Base-by-base conservation (phyloP, 2,329 filamentous ascomycete genomes). In the Passalora sequoiae region DNA sequence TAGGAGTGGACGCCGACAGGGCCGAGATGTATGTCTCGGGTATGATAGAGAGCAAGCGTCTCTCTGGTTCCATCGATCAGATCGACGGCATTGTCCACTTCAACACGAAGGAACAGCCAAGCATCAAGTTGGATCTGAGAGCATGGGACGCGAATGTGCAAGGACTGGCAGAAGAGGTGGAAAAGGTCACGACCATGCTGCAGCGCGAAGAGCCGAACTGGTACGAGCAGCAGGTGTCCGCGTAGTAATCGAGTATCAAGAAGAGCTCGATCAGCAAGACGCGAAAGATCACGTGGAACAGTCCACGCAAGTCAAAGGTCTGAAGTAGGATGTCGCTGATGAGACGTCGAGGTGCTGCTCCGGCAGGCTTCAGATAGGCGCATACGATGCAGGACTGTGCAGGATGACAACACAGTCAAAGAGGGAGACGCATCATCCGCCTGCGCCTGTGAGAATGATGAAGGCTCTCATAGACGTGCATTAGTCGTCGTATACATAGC, bases 1-100 rank as follows among this genome's bases (percentile, higher is more conserved):
- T 98, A 10, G 89, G 86, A 0, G 74, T 96, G 4, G 80, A 86
- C 46, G 80, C 79, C 0, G 85, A 44, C 25, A 86, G 83, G 64
- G 91, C 91, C 3, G 92, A 98, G 71, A 82, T 85, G 46, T 96
- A 92, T 41, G 92, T 91, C 9, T 89, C 91, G 4, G 77, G 81
- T 56, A 98, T 98, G 92, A 87, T 98, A 57, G 89, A 97, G 71
- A 89, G 96, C 66, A 89, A 87, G 7, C 81, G 92, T 22, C 69
- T 98, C 39, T 79, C 84, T 3, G 92, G 91, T 6, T 81, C 84
- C 44, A 97, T 98, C 59, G 91, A 98, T 66, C 92, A 98, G 71
- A 89, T 98, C 44, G 86, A 89, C 44, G 77, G 84, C 10, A 71
- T 89, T 8, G 89, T 98, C 47, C 89, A 82, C 70, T 98, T 98